A percentile compares a stretch with the other conserved stretches of the same genome.
Evolutionary conservation across 257 asterid species (phyloP).

Genomic region (Gentiana macrophylla): DNA sequence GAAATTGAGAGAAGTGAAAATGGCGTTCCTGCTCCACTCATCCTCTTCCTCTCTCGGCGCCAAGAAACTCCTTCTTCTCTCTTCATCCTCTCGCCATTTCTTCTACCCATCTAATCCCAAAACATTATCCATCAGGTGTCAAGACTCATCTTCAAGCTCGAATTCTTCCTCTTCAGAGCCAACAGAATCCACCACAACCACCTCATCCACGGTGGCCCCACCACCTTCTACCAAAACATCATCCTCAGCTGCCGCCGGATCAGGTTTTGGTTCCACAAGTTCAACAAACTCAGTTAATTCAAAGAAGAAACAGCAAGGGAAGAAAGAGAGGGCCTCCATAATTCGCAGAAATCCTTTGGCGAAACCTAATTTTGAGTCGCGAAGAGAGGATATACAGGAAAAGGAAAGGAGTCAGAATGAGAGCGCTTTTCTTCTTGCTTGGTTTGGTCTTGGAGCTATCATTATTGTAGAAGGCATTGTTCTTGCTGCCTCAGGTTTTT

Average conservation of each 20-base stretch:
- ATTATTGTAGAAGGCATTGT: slow-evolving; percentile 60
- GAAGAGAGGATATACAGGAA: slow-evolving; percentile 30
- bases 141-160: slow-evolving; percentile 29
- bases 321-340: slow-evolving; percentile 45
- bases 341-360: slow-evolving; percentile 56
- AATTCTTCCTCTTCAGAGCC: slow-evolving; percentile 2
- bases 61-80: slow-evolving; percentile 8
- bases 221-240: slow-evolving; percentile 17
- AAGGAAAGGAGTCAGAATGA: slow-evolving; percentile 55
- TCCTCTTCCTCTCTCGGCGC: too few relatives aligned
- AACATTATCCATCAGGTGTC: slow-evolving; percentile 27
- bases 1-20: too few relatives aligned
- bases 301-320: slow-evolving; percentile 47
- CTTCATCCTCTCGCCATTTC: neutral
- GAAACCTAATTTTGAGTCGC: slow-evolving; percentile 40
- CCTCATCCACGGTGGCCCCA: slow-evolving; percentile 4
- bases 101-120: slow-evolving; percentile 14
- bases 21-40: too few relatives aligned
- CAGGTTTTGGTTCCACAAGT: slow-evolving; percentile 54
- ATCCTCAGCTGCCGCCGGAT: slow-evolving; percentile 35
- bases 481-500: slow-evolving; percentile 85
- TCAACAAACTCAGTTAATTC: slow-evolving; percentile 14
- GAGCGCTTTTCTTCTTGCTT: slow-evolving; percentile 77
- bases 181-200: slow-evolving; percentile 10
- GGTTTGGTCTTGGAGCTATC: slow-evolving; percentile 73